These are phyloP conservation scores for Agaricus sinodeliciosus DNA, from an alignment of 768 basidiomycete genomes.

Conservation along the genomic window DNA sequence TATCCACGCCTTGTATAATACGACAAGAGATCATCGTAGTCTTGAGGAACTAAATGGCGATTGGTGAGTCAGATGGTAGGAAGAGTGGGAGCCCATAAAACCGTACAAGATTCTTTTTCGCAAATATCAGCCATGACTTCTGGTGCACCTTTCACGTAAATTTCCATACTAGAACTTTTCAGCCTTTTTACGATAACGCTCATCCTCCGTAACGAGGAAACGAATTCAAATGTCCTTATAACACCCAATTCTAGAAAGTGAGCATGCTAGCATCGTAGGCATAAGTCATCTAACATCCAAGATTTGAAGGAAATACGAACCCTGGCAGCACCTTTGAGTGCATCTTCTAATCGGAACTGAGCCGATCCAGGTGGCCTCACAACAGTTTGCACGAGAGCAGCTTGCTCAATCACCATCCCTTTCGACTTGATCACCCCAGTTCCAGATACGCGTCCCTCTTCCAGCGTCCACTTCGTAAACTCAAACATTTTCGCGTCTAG, in stretches of 20 bases:
- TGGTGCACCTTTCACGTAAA: slow-evolving; percentile 98
- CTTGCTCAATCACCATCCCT: slow-evolving; percentile 57
- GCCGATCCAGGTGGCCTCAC: slow-evolving; percentile 94
- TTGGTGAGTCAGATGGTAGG: neutral
- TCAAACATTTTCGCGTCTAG: slow-evolving; percentile 97
- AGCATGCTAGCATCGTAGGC: slow-evolving; percentile 61
- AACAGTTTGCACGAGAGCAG: slow-evolving; percentile 92
- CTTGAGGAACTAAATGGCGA: slow-evolving; percentile 68
- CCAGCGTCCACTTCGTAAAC: slow-evolving; percentile 93
- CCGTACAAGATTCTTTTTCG: slow-evolving; percentile 81
- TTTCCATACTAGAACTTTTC: slow-evolving; percentile 92
- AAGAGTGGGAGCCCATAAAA: slow-evolving; percentile 8
- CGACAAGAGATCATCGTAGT: slow-evolving; percentile 92
- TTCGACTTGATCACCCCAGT: slow-evolving; percentile 67
- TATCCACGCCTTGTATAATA: slow-evolving; percentile 97
- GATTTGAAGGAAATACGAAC: slow-evolving; percentile 29
- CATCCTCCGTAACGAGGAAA: slow-evolving; percentile 90
- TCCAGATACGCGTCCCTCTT: slow-evolving; percentile 77
- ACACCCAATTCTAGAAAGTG: slow-evolving; percentile 97
- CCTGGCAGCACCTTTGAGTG: slow-evolving; percentile 75
- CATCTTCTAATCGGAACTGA: slow-evolving; percentile 88
- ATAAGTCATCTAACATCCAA: neutral
- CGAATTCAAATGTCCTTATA: slow-evolving; percentile 94
- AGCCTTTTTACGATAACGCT: slow-evolving; percentile 95
- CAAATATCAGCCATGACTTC: slow-evolving; percentile 98